Percentiles rank a stretch among this genome's conserved stretches.
These are phyloP conservation scores for Graphiopsis chlorocephala DNA, from an alignment of 2,329 filamentous ascomycete species.

Conservation along the genomic window DNA sequence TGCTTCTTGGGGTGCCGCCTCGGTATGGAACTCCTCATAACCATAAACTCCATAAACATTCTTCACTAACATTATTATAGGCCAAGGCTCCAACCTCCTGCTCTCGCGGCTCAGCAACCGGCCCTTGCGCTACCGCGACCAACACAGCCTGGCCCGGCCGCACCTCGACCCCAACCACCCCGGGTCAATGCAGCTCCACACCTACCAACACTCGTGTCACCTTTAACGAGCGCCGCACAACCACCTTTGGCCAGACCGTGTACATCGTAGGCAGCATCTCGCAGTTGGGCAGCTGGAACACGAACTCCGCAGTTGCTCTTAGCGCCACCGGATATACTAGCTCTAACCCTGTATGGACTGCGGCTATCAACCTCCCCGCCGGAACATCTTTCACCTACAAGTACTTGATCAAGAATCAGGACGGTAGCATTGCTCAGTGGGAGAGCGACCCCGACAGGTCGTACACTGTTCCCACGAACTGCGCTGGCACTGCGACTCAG, in stretches of 20 bases:
- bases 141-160: slow-evolving; percentile 27
- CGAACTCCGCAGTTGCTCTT: slow-evolving; percentile 51
- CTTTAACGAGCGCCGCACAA: slow-evolving; percentile 59
- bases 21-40: slow-evolving; percentile 6
- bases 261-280: slow-evolving; percentile 60
- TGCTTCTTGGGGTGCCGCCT: slow-evolving; percentile 50
- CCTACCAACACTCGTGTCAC: slow-evolving; percentile 48
- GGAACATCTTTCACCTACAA: slow-evolving; percentile 63
- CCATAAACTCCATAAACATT: no score
- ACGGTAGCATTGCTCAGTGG: slow-evolving; percentile 56
- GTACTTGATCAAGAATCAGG: slow-evolving; percentile 57
- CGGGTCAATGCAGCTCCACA: slow-evolving; percentile 23
- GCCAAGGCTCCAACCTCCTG: slow-evolving; percentile 26
- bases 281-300: slow-evolving; percentile 60
- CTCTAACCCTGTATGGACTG: slow-evolving; percentile 59
- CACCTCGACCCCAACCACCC: slow-evolving; percentile 16
- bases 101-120: slow-evolving; percentile 26
- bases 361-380: slow-evolving; percentile 51
- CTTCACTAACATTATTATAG: background rate
- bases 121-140: slow-evolving; percentile 29
- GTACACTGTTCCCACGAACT: slow-evolving; percentile 30
- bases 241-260: slow-evolving; percentile 59
- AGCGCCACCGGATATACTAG: slow-evolving; percentile 57
- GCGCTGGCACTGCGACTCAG: slow-evolving; percentile 21
- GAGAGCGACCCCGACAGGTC: slow-evolving; percentile 53